Evolutionary conservation across 106 monocot genomes (phyloP), one percentile per base, ranked within the genome.

Genomic region (Apostasia ramifera): DNA sequence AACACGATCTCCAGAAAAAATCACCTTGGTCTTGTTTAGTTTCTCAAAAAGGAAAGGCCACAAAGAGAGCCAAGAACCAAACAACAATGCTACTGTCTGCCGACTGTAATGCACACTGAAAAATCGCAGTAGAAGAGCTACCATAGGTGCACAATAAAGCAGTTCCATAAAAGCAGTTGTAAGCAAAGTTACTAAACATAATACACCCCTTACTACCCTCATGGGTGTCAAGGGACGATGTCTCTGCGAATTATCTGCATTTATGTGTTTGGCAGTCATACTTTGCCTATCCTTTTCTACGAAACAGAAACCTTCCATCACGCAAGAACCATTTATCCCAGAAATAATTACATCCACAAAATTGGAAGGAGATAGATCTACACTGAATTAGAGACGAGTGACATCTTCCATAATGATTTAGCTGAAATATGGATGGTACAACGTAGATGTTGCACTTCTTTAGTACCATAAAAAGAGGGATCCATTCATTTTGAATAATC

Each of bases 41-140:
- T 87, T 98, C 84, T 98, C 92, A 53, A 92, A 98, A 48, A 98
- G 70, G 61, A 92, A 85, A 49, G 97, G 92, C 92, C 88, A 89
- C 76, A 98, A 69, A 74, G 87, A 86, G 39, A 98, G 72, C 92
- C 97, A 98, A 50, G 67, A 66, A 37, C 86, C 92, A 72, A 92
- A 98, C 3, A 98, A 66, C 44, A 81, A 8, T 5, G 92, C 85
- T 37, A 87, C 89, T 3, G 67, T 72, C 55, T 83, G 76, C 65
- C 92, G 66, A 73, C 92, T 92, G 57, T 87, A 71, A 61, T 87
- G 89, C 55, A 87, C 66, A 49, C 86, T 92, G 59, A 92, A 92
- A 39, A 87, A 69, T 40, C 97, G 73, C 60, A 92, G n/a, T 0
- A 85, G 2, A 43, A 84, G 74, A 73, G 85, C 48, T 5, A 77